Evolutionary conservation across 2,329 filamentous ascomycete genomes (phyloP).

Genomic region (Penicillium hordei): DNA sequence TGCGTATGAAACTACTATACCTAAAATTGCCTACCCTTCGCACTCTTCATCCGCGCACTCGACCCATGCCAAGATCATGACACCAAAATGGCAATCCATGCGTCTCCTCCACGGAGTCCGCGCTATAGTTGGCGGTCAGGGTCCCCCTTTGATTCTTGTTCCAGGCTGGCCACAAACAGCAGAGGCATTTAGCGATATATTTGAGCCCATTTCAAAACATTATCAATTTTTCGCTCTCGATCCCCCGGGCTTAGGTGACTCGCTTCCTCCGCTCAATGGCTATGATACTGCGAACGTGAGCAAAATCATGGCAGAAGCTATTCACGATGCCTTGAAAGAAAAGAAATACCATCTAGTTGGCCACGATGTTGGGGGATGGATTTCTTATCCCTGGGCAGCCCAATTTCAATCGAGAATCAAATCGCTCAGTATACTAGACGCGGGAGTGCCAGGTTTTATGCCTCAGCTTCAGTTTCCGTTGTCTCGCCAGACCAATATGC

Average conservation of each 20-base stretch:
- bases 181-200: background rate
- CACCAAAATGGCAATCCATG: background rate
- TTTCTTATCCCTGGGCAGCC: background rate
- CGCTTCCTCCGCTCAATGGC: background rate
- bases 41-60: too few relatives aligned
- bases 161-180: background rate
- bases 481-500: background rate
- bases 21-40: too few relatives aligned
- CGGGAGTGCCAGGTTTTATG: background rate
- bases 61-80: background rate
- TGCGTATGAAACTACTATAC: too few relatives aligned
- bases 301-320: background rate
- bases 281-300: background rate
- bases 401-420: background rate
- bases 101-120: background rate
- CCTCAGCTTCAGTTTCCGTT: background rate
- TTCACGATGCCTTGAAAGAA: background rate
- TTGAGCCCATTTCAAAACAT: background rate
- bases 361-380: background rate
- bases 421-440: background rate
- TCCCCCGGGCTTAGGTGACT: background rate
- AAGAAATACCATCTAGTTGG: background rate
- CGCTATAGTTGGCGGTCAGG: background rate
- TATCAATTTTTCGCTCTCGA: background rate
- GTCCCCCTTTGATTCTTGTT: background rate